Evolutionary conservation across 371 early-diverging fungal genomes (phyloP), one percentile per base, ranked within the genome.

Genomic region (Blakeslea trispora): DNA sequence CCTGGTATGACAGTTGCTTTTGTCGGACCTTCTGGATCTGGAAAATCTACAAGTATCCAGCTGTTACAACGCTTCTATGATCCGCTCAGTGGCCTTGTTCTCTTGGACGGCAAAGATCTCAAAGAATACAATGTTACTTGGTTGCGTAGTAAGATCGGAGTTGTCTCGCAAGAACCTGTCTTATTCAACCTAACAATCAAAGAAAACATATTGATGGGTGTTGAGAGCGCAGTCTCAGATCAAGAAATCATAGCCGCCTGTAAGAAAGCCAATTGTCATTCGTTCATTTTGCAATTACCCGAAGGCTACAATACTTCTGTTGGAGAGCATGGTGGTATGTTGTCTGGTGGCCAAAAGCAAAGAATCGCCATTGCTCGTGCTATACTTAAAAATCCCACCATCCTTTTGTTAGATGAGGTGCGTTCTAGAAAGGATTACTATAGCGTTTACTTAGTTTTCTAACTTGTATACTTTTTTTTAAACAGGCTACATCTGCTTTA

Each of bases 41-140:
- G 96, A 42, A 93, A 93, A 66, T 90, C 91, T 14, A 95, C 97
- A 17, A 86, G 90, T 43, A 74, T 96, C 49, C 84, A 86, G 32
- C 82, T 96, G 37, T 51, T 94, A 24, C 89, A 92, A 66, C 91
- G 97, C 41, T 94, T 95, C 70, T 97, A 97, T 66, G 83, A 88
- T 55, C 82, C 89, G 0, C 55, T 69, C 10, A 57, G 45, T 17
- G 93, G 93, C 35, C 49, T 62, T 1, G 76, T 93, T 37, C 51
- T 59, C 19, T 23, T 93, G 11, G 92, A 93, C 59, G 91, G 91
- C 31, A 63, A 72, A 23, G 75, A 87, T 45, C 68, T 91, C 41
- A 75, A 79, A 40, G 77, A 81, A 22, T 70, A 83, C 49, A 90
- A 92, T 63, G 54, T 90, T 13, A 68, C 74, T 8, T 85, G 83